These are phyloP conservation scores for Trichothecium roseum DNA, from an alignment of 2,329 filamentous ascomycete genomes.

Conservation along the genomic window DNA sequence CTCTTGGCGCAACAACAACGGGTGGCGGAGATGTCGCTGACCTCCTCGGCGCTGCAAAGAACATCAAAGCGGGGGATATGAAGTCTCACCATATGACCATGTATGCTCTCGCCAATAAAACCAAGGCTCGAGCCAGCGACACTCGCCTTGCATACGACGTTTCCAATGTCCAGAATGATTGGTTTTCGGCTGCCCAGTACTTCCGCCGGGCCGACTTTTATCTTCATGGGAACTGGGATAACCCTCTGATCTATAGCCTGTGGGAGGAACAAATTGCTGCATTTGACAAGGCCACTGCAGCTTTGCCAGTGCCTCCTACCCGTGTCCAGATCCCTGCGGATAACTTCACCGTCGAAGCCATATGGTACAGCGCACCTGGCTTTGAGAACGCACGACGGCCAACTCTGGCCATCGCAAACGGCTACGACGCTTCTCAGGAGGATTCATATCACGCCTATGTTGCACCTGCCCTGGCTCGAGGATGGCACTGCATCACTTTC, in stretches of 20 bases:
- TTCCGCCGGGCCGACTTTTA: conserved; percentile 27
- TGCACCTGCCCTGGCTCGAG: conserved; percentile 22
- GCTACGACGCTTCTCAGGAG: conserved; percentile 33
- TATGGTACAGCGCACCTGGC: conserved; percentile 19
- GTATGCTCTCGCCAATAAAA: conserved; percentile 4
- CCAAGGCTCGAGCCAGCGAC: conserved; percentile 6
- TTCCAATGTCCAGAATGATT: conserved; percentile 7
- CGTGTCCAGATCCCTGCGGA: conserved; percentile 11
- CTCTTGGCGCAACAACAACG: conserved; percentile 4
- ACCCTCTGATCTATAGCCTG: conserved; percentile 21
- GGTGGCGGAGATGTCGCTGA: conserved; percentile 8
- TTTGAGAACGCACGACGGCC: conserved; percentile 14
- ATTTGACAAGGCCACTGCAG: conserved; percentile 24
- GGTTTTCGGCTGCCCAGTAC: conserved; percentile 25
- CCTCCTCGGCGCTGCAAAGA: conserved; percentile 12
- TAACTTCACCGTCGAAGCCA: conserved; percentile 22
- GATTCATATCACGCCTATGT: conserved; percentile 28
- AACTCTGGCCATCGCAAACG: conserved; percentile 29
- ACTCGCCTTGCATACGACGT: conserved; percentile 7
- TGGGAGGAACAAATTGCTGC: conserved; percentile 20
- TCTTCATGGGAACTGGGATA: conserved; percentile 21
- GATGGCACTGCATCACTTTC: conserved; percentile 31
- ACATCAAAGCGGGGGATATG: conserved; percentile 12
- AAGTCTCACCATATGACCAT: conserved; percentile 5
- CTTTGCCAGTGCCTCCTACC: conserved; percentile 14